Base-by-base conservation (phyloP, 352 stramenopile genomes). In the Pythium grandisporangium region DNA sequence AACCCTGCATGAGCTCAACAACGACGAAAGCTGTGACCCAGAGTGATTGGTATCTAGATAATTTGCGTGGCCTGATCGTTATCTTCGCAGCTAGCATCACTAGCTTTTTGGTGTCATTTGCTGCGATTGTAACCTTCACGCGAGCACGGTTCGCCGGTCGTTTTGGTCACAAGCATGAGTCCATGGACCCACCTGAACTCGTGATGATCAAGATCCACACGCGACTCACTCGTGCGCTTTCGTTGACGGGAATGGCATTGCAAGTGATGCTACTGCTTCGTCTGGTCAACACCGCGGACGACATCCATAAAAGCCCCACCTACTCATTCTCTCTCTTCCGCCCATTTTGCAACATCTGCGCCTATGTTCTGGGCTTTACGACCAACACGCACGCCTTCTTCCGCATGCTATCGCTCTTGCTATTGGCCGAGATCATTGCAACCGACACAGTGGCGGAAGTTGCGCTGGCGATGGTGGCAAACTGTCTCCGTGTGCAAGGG, bases 311-410 rank as follows among this genome's bases (percentile, higher is more conserved):
- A 14, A 42, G 30, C 30, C 41, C 43, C 10, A 51, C 45, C n/a
- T 80, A 72, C 42, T 50, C 58, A 20, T 66, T 85, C 29, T 65
- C 58, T 14, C 45, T 82, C 36, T 52, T 67, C 13, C 71, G 71
- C 3, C 62, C 69, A 2, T 56, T 70, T 13, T 40, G 48, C 17
- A 77, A 75, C 34, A 26, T 75, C 21, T 79, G 64, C 40, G 52
- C 50, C 5, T 75, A 69, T 39, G 44, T 75, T 14, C 48, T 83
- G 24, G 69, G 65, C 23, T 86, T 86, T 48, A 82, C 75, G 65
- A 84, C 67, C 46, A 84, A 77, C 66, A 78, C 67, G 6, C 67
- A 86, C 41, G 53, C 64, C 13, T 65, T 62, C n/a, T 86, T 72
- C 46, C 67, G 70, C 13, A 30, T 74, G 16, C 33, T 55, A 1